These are phyloP conservation scores for Chimonanthus praecox DNA, from an alignment of 164 flowering plant species.

Conservation along the genomic window DNA sequence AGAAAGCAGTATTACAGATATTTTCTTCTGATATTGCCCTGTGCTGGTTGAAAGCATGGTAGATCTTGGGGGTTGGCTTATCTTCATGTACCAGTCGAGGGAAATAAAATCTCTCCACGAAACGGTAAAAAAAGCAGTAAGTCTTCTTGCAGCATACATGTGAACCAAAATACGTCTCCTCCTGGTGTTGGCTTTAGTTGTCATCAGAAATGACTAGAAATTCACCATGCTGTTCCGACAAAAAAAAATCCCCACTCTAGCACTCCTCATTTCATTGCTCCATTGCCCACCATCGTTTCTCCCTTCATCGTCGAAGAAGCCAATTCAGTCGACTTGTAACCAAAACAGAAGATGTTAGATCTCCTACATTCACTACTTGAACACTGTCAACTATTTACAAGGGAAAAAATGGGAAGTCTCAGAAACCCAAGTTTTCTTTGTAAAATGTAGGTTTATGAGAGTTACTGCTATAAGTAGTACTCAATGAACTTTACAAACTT, in stretches of 20 bases:
- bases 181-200: background rate
- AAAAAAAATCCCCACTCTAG: background rate
- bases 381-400: background rate
- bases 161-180: background rate
- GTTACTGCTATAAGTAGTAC: too few species aligned
- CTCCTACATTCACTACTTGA: background rate
- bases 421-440: too few species aligned
- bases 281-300: background rate
- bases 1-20: too few species aligned
- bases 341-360: background rate
- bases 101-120: background rate
- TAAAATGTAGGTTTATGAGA: too few species aligned
- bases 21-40: background rate
- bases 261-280: background rate
- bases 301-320: conserved; percentile 2
- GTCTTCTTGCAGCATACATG: background rate
- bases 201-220: background rate
- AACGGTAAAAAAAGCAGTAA: background rate
- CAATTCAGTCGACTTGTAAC: background rate
- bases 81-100: background rate
- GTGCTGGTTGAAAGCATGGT: background rate
- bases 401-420: background rate
- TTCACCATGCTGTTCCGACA: background rate
- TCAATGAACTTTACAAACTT: background rate
- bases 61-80: background rate